A percentile compares a stretch with the other conserved stretches of the same genome.
These are phyloP conservation scores for Venturia aucupariae DNA, from an alignment of 2,329 filamentous ascomycete genomes.

Conservation along the genomic window DNA sequence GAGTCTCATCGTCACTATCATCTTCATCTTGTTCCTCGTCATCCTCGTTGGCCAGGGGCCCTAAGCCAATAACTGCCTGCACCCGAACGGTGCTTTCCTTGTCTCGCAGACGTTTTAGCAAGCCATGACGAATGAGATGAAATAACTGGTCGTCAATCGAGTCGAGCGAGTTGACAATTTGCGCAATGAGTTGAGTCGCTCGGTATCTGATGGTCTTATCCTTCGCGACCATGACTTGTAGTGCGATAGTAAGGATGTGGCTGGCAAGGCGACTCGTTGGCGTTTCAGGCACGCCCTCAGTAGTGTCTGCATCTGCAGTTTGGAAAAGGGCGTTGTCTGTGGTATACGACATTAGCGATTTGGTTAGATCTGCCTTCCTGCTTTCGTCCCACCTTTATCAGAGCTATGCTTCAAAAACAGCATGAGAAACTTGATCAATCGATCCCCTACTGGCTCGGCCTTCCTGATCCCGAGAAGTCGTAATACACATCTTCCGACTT, in stretches of 20 bases:
- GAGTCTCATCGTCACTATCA: conserved; percentile 56
- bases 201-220: conserved; percentile 90
- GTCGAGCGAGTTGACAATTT: conserved; percentile 86
- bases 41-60: conserved; percentile 63
- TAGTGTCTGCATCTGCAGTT: conserved; percentile 52
- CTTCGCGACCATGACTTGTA: conserved; percentile 73
- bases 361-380: neutral
- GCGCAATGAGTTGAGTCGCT: conserved; percentile 79
- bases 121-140: conserved; percentile 64
- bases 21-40: conserved; percentile 55
- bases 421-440: conserved; percentile 77
- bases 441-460: conserved; percentile 78
- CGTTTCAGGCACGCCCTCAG: conserved; percentile 66
- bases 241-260: conserved; percentile 60
- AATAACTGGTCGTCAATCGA: conserved; percentile 90
- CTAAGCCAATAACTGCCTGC: conserved; percentile 86
- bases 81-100: conserved; percentile 89
- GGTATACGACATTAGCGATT: conserved; percentile 14
- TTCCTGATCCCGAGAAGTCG: conserved; percentile 84
- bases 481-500: conserved; percentile 74
- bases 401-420: conserved; percentile 66
- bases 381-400: conserved; percentile 40
- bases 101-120: conserved; percentile 81
- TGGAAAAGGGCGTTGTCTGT: conserved; percentile 26
- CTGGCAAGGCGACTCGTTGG: conserved; percentile 72